These are phyloP conservation scores for Kitagawia praeruptora DNA, from an alignment of 129 eudicot genomes.

Conservation along the genomic window DNA sequence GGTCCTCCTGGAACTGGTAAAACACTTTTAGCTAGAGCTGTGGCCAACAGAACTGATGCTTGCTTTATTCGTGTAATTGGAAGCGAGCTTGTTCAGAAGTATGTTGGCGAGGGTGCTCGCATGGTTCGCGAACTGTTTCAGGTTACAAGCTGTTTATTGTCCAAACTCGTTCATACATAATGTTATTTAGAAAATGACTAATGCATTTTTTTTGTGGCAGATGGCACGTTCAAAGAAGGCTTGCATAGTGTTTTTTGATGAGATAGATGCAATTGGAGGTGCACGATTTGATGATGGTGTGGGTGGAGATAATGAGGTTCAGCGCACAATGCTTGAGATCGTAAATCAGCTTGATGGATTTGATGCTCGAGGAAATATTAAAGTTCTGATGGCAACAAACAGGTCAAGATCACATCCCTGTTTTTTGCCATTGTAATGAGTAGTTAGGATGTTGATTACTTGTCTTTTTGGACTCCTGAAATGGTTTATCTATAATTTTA, in stretches of 20 bases:
- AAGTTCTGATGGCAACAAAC: constrained; percentile 97
- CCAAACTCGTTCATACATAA: background rate
- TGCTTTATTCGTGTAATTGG: constrained; percentile 98
- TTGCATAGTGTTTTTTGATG: constrained; percentile 89
- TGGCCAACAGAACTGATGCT: constrained; percentile 95
- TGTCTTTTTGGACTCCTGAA: background rate
- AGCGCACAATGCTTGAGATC: constrained; percentile 98
- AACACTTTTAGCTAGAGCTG: constrained; percentile 95
- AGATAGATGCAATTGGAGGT: constrained; percentile 97
- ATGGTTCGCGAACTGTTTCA: constrained; percentile 99
- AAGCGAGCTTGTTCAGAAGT: constrained; percentile 92
- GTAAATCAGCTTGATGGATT: constrained; percentile 99
- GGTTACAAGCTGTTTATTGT: constrained; percentile 28
- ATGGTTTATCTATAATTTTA: background rate
- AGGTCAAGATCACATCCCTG: constrained; percentile 32
- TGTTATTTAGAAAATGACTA: background rate
- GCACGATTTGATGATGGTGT: constrained; percentile 95
- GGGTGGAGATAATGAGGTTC: constrained; percentile 99
- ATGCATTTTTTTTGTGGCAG: constrained; percentile 24
- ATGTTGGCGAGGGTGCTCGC: constrained; percentile 98
- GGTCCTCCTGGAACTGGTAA: constrained; percentile 99
- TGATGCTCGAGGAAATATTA: constrained; percentile 97
- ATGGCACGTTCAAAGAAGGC: constrained; percentile 99
- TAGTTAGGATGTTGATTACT: background rate
- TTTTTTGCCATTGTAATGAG: background rate